phyloP scores from a whole-genome alignment of 1,284 basidiomycete species.

The Cerioporus squamosus region DNA sequence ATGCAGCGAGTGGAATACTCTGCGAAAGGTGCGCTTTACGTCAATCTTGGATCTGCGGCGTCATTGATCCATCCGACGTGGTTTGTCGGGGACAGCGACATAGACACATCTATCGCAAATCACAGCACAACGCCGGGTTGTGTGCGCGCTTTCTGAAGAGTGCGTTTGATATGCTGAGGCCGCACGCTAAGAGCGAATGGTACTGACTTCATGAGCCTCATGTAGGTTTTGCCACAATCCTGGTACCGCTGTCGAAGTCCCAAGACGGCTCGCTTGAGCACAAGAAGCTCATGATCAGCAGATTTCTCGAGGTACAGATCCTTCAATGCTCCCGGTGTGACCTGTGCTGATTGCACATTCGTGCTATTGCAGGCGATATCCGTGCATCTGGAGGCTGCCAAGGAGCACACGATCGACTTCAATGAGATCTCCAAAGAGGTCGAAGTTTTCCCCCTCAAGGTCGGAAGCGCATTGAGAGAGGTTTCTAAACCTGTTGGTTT shows the following conservation, averaged over 20 bases:
- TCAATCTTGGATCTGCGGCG: not conserved
- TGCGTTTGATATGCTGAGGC: conserved; percentile 4
- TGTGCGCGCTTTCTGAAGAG: conserved; percentile 32
- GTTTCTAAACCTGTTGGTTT: conserved; percentile 10
- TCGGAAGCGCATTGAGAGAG: conserved; percentile 28
- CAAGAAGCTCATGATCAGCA: conserved; percentile 35
- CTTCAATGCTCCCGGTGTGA: not conserved
- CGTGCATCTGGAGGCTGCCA: conserved; percentile 30
- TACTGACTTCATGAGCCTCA: not conserved
- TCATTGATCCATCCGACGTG: no score
- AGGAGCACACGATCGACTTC: conserved; percentile 27
- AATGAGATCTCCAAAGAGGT: conserved; percentile 32
- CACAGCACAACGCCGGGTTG: conserved; percentile 29
- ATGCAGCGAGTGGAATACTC: conserved; percentile 25
- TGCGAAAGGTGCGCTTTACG: conserved; percentile 23
- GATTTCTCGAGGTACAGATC: conserved; percentile 31
- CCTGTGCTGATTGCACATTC: not conserved
- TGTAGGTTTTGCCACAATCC: conserved; percentile 31
- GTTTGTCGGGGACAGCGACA: conserved; percentile 17
- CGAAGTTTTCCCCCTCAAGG: conserved; percentile 34
- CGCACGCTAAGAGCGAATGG: no score
- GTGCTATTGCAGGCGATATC: conserved; percentile 26
- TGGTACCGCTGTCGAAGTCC: conserved; percentile 32
- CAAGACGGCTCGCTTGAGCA: conserved; percentile 20
- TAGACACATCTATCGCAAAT: conserved; percentile 27